These are phyloP conservation scores for Tulasnella sp. DNA, from an alignment of 768 basidiomycete species.

Conservation along the genomic window DNA sequence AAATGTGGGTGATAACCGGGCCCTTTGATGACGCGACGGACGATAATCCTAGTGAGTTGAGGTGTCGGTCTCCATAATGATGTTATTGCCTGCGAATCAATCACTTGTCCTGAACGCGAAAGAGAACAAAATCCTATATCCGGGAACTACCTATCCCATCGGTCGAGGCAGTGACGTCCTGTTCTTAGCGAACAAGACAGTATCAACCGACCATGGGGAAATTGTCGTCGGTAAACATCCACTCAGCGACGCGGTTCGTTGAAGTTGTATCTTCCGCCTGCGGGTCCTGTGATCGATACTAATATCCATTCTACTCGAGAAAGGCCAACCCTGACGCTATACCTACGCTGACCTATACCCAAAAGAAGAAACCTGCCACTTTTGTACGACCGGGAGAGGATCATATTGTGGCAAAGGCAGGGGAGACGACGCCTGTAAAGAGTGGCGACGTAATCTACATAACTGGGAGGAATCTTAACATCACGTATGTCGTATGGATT, in stretches of 20 bases:
- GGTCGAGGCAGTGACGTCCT: neutral
- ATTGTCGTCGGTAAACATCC: slow-evolving; percentile 2
- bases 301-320: neutral
- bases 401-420: neutral
- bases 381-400: slow-evolving; percentile 1
- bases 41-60: neutral
- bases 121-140: slow-evolving; percentile 6
- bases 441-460: slow-evolving; percentile 4
- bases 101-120: neutral
- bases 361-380: slow-evolving; percentile 2
- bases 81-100: neutral
- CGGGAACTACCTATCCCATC: neutral
- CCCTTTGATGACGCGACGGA: neutral
- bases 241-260: slow-evolving; percentile 1
- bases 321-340: neutral
- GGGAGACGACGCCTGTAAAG: neutral
- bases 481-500: neutral
- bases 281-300: neutral
- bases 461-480: neutral
- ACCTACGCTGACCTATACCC: slow-evolving; percentile 6
- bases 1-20: slow-evolving; percentile 11
- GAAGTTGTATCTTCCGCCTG: neutral
- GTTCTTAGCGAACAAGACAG: neutral
- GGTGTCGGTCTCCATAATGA: neutral
- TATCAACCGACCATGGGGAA: neutral